Evolutionary conservation across 805 yeast genomes (phyloP), one percentile per base, ranked within the genome.

Genomic region (Blastobotrys muscicola): DNA sequence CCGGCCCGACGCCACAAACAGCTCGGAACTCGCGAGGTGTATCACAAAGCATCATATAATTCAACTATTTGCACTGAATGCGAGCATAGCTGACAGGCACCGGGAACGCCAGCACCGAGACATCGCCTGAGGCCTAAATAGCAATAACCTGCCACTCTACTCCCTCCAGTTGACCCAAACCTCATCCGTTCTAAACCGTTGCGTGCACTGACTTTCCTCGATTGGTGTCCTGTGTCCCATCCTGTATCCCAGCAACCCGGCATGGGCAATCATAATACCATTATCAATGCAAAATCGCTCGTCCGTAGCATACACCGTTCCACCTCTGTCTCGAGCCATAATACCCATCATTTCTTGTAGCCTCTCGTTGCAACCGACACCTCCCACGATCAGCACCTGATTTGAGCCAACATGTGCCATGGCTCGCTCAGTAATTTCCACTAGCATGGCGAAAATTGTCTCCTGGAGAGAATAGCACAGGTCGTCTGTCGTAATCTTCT

Each of bases 221-320:
- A 90, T 54, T 20, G 66, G 72, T 2, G 76, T 75, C 10, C 58
- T 55, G 44, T 76, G 78, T 1, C 97, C 96, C 72, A 80, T 82
- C 53, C 97, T 70, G 57, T 78, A 87, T 42, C 83, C 85, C 46
- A 92, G 61, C 39, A 92, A 66, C 0, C 98, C 98, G 0, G 98
- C 97, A 57, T 92, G 98, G 0, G 98, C 98, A 55, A 92, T 92
- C 98, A 92, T 92, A 33, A 90, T 92, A 8, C 98, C 98, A 57
- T 92, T 92, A 60, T 92, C 98, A 36, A 92, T 92, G 64, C 98
- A 92, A 59, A 92, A 90, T 46, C 97, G 66, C 58, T 92, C 97
- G 62, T 92, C 98, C 0, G 98, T 92, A 2, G 98, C 96, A 59
- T 72, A 86, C 3, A 92, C 81, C n/a, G 76, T 71, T 0, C 97